These are phyloP conservation scores for Azolla pinnata DNA, from an alignment of 75 land plant species.

Conservation along the genomic window DNA sequence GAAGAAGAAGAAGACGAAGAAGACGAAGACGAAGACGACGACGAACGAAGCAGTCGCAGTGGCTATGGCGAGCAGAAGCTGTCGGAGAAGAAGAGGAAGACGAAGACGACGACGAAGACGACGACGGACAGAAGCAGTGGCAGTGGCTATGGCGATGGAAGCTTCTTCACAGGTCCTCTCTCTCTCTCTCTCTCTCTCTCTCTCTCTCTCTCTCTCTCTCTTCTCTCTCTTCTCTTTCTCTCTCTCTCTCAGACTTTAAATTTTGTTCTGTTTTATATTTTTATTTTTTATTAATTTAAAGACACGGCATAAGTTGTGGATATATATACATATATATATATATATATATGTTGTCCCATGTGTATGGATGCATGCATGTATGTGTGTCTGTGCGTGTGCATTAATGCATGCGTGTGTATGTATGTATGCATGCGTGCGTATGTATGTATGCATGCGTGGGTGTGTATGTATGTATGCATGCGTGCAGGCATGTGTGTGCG, in stretches of 20 bases:
- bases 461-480: neutral
- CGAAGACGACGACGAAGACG: too few species aligned
- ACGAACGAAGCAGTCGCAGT: too few species aligned
- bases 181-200: constrained; percentile 2
- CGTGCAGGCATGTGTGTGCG: neutral
- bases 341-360: neutral
- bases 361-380: neutral
- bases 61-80: too few species aligned
- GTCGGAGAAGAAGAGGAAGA: too few species aligned
- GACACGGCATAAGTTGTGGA: neutral
- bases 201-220: neutral
- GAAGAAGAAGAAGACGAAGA: too few species aligned
- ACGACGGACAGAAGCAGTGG: too few species aligned
- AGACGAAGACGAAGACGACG: too few species aligned
- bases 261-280: neutral
- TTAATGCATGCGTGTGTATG: neutral
- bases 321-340: neutral
- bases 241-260: neutral
- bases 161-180: too few species aligned
- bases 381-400: neutral
- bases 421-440: neutral
- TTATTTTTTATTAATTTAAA: neutral
- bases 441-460: neutral
- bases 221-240: neutral
- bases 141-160: too few species aligned